These are phyloP conservation scores for Colletotrichum sp. DNA, from an alignment of 2,329 filamentous ascomycete genomes.

Conservation along the genomic window DNA sequence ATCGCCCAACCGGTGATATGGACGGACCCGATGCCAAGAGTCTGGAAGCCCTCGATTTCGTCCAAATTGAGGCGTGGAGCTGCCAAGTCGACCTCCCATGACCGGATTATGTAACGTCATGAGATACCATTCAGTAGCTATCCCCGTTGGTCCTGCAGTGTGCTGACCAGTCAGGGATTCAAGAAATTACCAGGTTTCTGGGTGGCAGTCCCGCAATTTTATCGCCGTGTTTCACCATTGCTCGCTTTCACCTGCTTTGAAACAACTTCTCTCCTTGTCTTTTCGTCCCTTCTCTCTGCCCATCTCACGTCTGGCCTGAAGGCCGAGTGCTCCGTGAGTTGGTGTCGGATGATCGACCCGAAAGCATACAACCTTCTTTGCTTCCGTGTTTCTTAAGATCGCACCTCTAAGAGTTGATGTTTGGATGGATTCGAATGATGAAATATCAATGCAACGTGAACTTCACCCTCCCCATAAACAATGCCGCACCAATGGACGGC, in stretches of 20 bases:
- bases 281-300: not conserved
- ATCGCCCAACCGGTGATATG: not conserved
- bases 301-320: not conserved
- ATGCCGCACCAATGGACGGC: not conserved
- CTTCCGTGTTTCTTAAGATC: not conserved
- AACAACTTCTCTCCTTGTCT: not conserved
- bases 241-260: not conserved
- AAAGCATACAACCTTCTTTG: not conserved
- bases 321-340: not conserved
- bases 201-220: not conserved
- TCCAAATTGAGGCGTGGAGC: not conserved
- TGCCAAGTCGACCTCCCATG: not conserved
- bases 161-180: not conserved
- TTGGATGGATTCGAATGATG: not conserved
- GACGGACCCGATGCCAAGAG: not conserved
- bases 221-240: not conserved
- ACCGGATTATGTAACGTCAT: not conserved
- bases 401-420: not conserved
- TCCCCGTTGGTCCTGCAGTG: not conserved
- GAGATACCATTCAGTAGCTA: not conserved
- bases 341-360: constrained; percentile 14
- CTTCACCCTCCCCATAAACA: not conserved
- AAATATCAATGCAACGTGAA: not conserved
- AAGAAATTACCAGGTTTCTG: not conserved
- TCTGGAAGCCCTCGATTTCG: not conserved